Evolutionary conservation across 2,329 filamentous ascomycete genomes (phyloP).

Genomic region (Cladophialophora bantiana): DNA sequence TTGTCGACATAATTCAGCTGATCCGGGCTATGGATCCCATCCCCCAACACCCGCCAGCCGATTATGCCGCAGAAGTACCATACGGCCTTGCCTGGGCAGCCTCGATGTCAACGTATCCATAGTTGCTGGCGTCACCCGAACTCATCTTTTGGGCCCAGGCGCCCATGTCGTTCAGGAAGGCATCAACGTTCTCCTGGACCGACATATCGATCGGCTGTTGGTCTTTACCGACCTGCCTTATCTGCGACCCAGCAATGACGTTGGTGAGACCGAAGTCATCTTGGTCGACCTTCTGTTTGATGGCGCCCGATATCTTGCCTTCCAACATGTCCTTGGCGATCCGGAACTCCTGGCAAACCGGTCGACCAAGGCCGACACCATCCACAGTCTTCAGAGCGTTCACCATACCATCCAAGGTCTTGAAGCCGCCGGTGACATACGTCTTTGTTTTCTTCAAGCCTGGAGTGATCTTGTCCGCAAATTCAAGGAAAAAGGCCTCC

Average conservation of each 20-base stretch:
- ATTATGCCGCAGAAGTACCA: conserved; percentile 12
- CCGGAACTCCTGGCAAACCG: conserved; percentile 58
- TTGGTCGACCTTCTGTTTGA: conserved; percentile 57
- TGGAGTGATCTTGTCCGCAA: conserved; percentile 61
- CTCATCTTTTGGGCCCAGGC: conserved; percentile 52
- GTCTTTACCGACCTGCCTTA: conserved; percentile 61
- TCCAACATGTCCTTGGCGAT: conserved; percentile 43
- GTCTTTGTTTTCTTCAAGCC: conserved; percentile 60
- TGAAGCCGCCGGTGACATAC: conserved; percentile 67
- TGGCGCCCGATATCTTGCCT: conserved; percentile 54
- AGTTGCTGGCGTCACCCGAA: conserved; percentile 49
- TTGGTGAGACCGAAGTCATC: conserved; percentile 60
- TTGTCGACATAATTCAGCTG: neutral
- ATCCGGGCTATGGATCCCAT: neutral
- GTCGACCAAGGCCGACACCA: conserved; percentile 65
- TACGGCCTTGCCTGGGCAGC: conserved; percentile 10
- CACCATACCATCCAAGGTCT: conserved; percentile 64
- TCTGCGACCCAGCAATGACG: conserved; percentile 59
- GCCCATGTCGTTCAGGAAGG: conserved; percentile 58
- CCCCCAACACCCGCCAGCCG: neutral
- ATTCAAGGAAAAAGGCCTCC: conserved; percentile 67
- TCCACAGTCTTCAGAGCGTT: conserved; percentile 64
- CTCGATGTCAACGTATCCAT: conserved; percentile 54
- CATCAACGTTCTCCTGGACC: conserved; percentile 55
- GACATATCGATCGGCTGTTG: conserved; percentile 62